Conservation (phyloP, 1,284 basidiomycete species). For the Schizophyllum amplum region DNA sequence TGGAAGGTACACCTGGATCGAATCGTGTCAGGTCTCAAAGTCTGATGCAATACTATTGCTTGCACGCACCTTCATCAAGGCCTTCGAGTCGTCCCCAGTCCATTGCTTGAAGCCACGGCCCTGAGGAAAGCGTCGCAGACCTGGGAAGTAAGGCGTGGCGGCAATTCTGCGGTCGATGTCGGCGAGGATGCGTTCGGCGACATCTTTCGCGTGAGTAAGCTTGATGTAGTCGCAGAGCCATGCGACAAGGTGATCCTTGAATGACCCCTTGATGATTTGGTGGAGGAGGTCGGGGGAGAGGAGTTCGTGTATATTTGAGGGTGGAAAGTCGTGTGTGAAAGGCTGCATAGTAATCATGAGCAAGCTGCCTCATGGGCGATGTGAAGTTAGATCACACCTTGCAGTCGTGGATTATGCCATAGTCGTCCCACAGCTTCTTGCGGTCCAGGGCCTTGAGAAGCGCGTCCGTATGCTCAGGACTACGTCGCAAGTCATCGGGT, state of each 20-base stretch:
- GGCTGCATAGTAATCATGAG: constrained; percentile 15
- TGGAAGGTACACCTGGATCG: constrained; percentile 19
- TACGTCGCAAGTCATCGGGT: constrained; percentile 2
- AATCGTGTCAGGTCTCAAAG: neutral
- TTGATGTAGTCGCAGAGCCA: constrained; percentile 27
- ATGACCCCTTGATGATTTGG: constrained; percentile 30
- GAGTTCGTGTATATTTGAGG: constrained; percentile 26
- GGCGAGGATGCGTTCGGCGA: constrained; percentile 16
- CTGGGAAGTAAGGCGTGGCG: constrained; percentile 7
- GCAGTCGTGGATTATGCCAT: neutral
- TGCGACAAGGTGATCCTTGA: constrained; percentile 30
- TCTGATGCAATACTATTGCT: neutral
- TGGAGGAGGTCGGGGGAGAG: constrained; percentile 30
- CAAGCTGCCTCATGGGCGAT: too few relatives aligned
- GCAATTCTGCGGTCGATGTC: constrained; percentile 23
- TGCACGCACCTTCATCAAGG: constrained; percentile 22
- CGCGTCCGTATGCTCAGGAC: constrained; percentile 6
- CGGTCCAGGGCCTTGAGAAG: constrained; percentile 7
- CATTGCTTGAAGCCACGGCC: constrained; percentile 15
- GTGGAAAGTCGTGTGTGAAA: constrained; percentile 25
- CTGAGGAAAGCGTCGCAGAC: constrained; percentile 9
- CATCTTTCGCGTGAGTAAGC: constrained; percentile 6
- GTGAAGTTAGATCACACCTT: neutral
- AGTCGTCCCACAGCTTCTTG: constrained; percentile 4
- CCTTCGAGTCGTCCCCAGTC: constrained; percentile 13